These are phyloP conservation scores for Fraxinus sp. DNA, from an alignment of 305 asterid species.

Conservation along the genomic window DNA sequence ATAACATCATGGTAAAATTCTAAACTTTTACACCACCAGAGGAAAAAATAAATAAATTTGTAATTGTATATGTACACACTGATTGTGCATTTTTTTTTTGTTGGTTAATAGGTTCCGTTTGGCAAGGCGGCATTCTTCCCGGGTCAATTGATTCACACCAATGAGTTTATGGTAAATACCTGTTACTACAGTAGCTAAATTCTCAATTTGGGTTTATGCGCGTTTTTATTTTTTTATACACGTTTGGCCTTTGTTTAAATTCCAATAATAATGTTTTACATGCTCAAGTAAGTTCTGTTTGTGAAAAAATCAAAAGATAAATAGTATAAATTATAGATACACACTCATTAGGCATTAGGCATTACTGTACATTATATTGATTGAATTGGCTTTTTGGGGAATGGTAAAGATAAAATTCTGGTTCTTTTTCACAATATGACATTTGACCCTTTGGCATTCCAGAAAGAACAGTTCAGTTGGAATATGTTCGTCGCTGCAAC, in stretches of 20 bases:
- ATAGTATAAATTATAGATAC: neutral
- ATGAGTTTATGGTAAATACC: constrained; percentile 67
- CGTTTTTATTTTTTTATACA: neutral
- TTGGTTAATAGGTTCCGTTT: constrained; percentile 65
- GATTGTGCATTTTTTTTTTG: neutral
- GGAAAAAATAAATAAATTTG: neutral
- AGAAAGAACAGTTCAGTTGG: neutral
- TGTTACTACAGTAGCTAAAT: neutral
- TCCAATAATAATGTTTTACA: neutral
- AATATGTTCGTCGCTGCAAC: neutral
- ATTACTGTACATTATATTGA: neutral
- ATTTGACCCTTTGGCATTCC: neutral
- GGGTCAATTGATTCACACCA: constrained; percentile 81
- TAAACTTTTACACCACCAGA: neutral
- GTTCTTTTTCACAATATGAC: neutral
- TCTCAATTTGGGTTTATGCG: neutral
- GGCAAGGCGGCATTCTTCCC: constrained; percentile 94
- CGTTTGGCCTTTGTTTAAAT: neutral
- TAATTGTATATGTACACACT: neutral
- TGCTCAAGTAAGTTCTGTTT: neutral
- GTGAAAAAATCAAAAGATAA: neutral
- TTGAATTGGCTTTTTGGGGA: neutral
- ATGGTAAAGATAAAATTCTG: neutral
- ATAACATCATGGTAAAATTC: constrained; percentile 65
- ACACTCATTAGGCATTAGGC: neutral